Base-by-base conservation (phyloP, 1,139 yeast genomes). In the Pichia sp. region DNA sequence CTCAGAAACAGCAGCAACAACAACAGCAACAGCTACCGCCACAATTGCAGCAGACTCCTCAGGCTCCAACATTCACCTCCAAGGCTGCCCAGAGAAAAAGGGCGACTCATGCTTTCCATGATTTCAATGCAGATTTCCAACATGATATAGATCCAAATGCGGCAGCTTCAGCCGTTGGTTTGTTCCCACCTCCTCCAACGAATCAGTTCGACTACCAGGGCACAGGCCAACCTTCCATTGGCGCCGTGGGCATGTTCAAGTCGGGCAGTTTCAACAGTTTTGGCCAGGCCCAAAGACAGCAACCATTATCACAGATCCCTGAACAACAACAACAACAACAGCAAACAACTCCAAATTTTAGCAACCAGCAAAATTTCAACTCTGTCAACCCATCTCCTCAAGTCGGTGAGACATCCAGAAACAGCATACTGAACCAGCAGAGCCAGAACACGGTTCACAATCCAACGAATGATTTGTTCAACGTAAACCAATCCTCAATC, bases 161-260 rank as follows among this genome's bases (percentile, higher is more conserved):
- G 5, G 67, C 66, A 9, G 65, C 65, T 8, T 51, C 54, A 38
- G 54, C 59, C 34, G 55, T 58, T n/a, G 66, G 66, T 10, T 44
- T 59, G 22, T 33, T 38, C 15, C 45, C 42, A 21, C 44, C 49
- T 14, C 45, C 31, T 9, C 12, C 17, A 28, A 28, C n/a, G n/a
- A 28, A 3, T 28, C 14, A 12, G 31, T 6, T 28, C 14, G 5
- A 12, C 31, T 12, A 28, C n/a, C 40, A 22, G 28, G n/a, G n/a
- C n/a, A n/a, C n/a, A n/a, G n/a, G n/a, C n/a, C n/a, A n/a, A n/a
- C n/a, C n/a, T n/a, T n/a, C n/a, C n/a, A n/a, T n/a, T n/a, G n/a
- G n/a, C n/a, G n/a, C n/a, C n/a, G n/a, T n/a, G n/a, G n/a, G n/a
- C n/a, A n/a, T n/a, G n/a, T n/a, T n/a, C n/a, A n/a, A n/a, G n/a